Evolutionary conservation across 2,329 filamentous ascomycete species (phyloP), one percentile per base, ranked within the genome.

Genomic region (Fusarium guadeloupense): DNA sequence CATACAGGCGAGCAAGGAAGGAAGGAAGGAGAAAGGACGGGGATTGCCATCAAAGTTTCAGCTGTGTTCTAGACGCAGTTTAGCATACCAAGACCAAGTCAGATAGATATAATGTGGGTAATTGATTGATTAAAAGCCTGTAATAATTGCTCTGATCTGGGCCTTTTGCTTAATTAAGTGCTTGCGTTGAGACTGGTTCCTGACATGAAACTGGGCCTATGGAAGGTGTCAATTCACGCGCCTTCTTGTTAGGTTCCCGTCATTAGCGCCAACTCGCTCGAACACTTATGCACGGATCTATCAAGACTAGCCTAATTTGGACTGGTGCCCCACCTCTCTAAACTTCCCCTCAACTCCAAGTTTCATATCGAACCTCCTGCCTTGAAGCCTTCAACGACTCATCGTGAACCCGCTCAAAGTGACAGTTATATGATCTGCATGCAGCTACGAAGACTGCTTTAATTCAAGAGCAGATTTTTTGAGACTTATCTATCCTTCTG

Each of bases 341-440:
- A 21, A 41, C 34, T 64, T 60, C 61, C 60, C 61, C 60, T 64
- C 60, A 64, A 64, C 61, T 64, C 46, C 61, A 58, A 48, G 55
- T 64, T 64, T 61, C 60, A 64, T 25, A 26, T 20, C 26, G 30
- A 45, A 50, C 60, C 34, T 52, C 28, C 26, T 33, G 47, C 46
- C 55, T 53, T 33, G 45, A 30, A 23, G 25, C 26, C 37, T 28
- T 34, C 19, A 33, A 54, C 42, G n/a, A 28, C 46, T 49, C 35
- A 9, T 38, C 17, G 17, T 37, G 12, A 51, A 28, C 30, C 14
- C 23, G 31, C 17, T 28, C 6, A 13, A 35, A 40, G 48, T 35
- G 28, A 31, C 20, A 48, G 23, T 19, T 28, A 23, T 25, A 30
- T 37, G 25, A 10, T 39, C 23, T 20, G 31, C 44, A 10, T 10